Conservation (phyloP, 2,329 filamentous ascomycete genomes). For the Cryoendolithus antarcticus region DNA sequence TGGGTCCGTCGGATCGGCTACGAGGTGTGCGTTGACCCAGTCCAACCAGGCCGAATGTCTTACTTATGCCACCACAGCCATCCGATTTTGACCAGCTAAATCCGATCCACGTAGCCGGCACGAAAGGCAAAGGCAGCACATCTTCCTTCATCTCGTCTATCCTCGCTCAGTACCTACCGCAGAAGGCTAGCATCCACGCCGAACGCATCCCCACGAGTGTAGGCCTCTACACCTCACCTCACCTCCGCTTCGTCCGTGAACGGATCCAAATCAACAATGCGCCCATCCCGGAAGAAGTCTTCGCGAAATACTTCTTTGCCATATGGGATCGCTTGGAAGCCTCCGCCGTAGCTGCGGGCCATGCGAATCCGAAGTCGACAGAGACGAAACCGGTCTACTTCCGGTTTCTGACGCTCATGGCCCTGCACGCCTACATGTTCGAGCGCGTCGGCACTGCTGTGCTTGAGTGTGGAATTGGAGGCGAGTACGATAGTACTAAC, state of each 20-base stretch:
- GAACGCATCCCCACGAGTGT: conserved; percentile 28
- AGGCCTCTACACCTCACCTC: conserved; percentile 76
- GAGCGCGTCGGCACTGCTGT: conserved; percentile 69
- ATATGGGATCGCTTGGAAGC: conserved; percentile 60
- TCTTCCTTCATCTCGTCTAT: conserved; percentile 74
- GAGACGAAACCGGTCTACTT: conserved; percentile 79
- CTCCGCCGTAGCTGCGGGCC: conserved; percentile 39
- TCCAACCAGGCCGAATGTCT: conserved; percentile 1
- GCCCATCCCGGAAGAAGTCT: conserved; percentile 55
- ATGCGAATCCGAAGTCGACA: conserved; percentile 34
- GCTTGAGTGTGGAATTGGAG: conserved; percentile 88
- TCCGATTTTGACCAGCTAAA: conserved; percentile 49
- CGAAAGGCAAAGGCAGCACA: conserved; percentile 87
- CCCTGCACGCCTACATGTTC: conserved; percentile 67
- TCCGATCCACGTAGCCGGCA: conserved; percentile 76
- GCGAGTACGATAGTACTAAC: conserved; percentile 88
- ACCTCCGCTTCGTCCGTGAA: conserved; percentile 72
- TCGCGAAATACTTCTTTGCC: conserved; percentile 70
- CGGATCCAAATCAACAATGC: conserved; percentile 68
- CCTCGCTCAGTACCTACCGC: conserved; percentile 48
- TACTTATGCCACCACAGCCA: conserved; percentile 32
- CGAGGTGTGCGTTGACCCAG: conserved; percentile 39
- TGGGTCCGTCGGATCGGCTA: conserved; percentile 70
- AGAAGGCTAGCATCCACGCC: conserved; percentile 23
- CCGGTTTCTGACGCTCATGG: conserved; percentile 78